These are phyloP conservation scores for Auricularia heimuer DNA, from an alignment of 768 basidiomycete genomes.

Conservation along the genomic window DNA sequence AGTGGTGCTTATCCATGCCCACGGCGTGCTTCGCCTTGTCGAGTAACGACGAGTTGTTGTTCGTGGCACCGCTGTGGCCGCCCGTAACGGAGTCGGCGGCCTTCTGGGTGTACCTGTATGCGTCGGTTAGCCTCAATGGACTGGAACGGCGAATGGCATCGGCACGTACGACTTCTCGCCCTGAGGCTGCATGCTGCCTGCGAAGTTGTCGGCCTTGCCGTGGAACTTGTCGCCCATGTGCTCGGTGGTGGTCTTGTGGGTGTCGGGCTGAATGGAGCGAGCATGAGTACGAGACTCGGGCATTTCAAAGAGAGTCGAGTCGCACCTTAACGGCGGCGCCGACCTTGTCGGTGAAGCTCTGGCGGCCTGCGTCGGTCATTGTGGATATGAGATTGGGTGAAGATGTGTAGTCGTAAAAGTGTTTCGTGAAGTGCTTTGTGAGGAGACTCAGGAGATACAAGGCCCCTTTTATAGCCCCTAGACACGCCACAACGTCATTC, in stretches of 20 bases:
- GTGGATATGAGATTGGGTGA: constrained; percentile 7
- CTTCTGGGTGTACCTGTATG: constrained; percentile 46
- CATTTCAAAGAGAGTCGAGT: not conserved
- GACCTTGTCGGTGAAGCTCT: constrained; percentile 47
- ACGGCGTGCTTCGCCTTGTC: constrained; percentile 45
- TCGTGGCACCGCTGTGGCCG: not conserved
- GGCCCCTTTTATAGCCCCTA: not conserved
- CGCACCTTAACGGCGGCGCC: constrained; percentile 31
- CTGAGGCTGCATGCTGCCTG: constrained; percentile 42
- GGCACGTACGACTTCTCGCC: too few species aligned
- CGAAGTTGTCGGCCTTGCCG: constrained; percentile 36
- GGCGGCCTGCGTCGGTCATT: constrained; percentile 50
- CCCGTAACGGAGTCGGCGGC: constrained; percentile 37
- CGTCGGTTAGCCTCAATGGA: constrained; percentile 14
- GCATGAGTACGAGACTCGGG: not conserved
- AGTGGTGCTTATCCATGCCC: constrained; percentile 27
- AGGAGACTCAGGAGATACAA: not conserved
- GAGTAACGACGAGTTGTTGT: constrained; percentile 35
- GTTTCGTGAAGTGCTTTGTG: not conserved
- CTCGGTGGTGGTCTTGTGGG: constrained; percentile 46
- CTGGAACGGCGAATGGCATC: not conserved
- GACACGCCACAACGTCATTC: too few species aligned
- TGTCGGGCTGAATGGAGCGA: constrained; percentile 33
- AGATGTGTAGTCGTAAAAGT: not conserved
- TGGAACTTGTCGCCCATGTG: constrained; percentile 39